Evolutionary conservation across 2,329 filamentous ascomycete genomes (phyloP).

Genomic region (Sporothrix variecibatus): DNA sequence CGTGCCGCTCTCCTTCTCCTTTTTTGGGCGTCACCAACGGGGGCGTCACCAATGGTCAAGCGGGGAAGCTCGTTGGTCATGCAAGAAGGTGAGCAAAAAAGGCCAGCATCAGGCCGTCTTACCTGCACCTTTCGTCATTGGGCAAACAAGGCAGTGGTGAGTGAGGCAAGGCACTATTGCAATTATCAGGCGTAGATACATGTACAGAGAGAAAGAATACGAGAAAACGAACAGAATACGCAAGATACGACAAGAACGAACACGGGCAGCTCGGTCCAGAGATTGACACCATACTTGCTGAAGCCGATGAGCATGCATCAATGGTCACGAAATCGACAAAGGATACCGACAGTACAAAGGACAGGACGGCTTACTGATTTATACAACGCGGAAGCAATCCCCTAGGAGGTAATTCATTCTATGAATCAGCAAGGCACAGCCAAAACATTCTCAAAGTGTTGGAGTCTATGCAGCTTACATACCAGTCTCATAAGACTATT

Average conservation of each 20-base stretch:
- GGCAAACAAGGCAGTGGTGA: background rate
- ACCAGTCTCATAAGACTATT: no score
- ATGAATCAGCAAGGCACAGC: no score
- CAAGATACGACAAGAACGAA: background rate
- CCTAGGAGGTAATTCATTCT: no score
- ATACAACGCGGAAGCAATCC: no score
- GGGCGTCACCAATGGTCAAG: no score
- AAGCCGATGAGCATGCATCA: background rate
- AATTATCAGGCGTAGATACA: background rate
- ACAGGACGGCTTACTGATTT: no score
- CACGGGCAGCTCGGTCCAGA: background rate
- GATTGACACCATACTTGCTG: background rate
- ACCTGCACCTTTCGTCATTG: background rate
- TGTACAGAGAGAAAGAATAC: background rate
- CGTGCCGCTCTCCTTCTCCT: background rate
- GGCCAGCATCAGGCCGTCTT: background rate
- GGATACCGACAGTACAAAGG: no score
- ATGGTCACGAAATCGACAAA: background rate
- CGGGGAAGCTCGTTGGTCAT: background rate
- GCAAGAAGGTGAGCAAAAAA: background rate
- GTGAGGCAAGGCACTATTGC: background rate
- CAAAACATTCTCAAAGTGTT: no score
- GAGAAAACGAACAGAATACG: background rate
- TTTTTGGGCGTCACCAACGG: background rate
- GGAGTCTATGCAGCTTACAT: no score